Evolutionary conservation across 257 asterid species (phyloP), one percentile per base, ranked within the genome.

Genomic region (Lycium barbarum): DNA sequence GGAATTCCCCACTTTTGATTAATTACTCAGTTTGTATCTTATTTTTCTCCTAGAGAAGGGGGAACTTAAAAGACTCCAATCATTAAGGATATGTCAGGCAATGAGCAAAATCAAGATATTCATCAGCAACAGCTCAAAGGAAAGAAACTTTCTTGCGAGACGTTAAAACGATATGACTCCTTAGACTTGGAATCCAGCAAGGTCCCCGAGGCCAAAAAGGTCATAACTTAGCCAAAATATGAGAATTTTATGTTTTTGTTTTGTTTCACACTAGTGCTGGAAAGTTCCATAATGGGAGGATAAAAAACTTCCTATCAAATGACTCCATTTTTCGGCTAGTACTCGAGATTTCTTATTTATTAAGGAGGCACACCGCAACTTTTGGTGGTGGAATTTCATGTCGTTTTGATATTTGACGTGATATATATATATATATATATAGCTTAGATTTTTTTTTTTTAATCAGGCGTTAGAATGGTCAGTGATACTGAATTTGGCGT

Each of bases 401-500:
- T 70, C 38, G 9, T 20, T 10, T 47, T 26, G 6, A 49, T 13
- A 51, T 22, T 20, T 22, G 7, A 49, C 22, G 20, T 22, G 33
- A 26, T 26, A 26, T 26, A 26, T 26, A 49, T 51, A 26, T 26
- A 26, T 26, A 26, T 26, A 49, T 51, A 6, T 49, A 74, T 1
- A 49, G 20, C 22, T 14, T 20, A 6, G 5, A 22, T 0, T 12
- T 74, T 2, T 26, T 12, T 45, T 6, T 22, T 26, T 0, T 13
- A 0, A 49, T 5, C 47, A 76, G 81, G 81, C 47, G 13, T 13
- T 76, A 53, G 47, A 76, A 51, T 76, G 81, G 81, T 13, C 81
- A 76, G 47, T 51, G 63, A 76, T 76, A 9, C 1, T 92, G 20
- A 0, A 90, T 9, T 82, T 94, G 86, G 90, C 92, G 6, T 88